These are phyloP conservation scores for Elongisporangium undulatum DNA, from an alignment of 352 stramenopile species.

Conservation along the genomic window DNA sequence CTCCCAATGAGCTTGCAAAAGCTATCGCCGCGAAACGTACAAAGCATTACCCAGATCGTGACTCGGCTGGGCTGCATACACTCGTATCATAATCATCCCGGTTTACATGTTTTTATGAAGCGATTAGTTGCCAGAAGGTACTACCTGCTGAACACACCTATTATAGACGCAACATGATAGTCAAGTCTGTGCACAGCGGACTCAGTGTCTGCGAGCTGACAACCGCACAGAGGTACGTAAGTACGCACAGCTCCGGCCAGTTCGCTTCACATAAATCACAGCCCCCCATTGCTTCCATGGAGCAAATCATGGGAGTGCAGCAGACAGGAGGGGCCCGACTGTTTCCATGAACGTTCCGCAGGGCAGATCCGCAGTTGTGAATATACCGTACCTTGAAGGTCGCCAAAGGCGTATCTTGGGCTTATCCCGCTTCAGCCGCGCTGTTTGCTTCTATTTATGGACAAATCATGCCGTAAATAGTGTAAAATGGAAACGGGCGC, in stretches of 20 bases:
- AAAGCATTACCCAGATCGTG: too few species aligned
- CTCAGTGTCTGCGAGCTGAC: neutral
- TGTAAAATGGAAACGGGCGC: neutral
- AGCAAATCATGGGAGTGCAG: neutral
- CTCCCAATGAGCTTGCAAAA: neutral
- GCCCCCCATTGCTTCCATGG: neutral
- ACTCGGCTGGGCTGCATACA: too few species aligned
- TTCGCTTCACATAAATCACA: neutral
- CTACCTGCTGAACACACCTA: neutral
- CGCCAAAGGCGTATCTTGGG: neutral
- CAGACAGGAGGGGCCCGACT: neutral
- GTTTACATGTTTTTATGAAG: too few species aligned
- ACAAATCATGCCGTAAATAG: neutral
- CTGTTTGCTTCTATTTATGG: neutral
- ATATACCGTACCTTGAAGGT: neutral
- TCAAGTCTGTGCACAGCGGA: too few species aligned
- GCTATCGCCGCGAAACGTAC: too few species aligned
- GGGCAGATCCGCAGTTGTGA: neutral
- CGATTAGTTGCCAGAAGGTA: neutral
- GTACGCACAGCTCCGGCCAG: neutral
- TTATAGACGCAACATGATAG: too few species aligned
- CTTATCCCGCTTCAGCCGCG: neutral
- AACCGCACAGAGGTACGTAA: neutral
- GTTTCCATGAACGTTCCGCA: neutral
- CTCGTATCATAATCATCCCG: too few species aligned